These are phyloP conservation scores for Phaeosphaeriaceae sp. DNA, from an alignment of 2,329 filamentous ascomycete genomes.

Conservation along the genomic window DNA sequence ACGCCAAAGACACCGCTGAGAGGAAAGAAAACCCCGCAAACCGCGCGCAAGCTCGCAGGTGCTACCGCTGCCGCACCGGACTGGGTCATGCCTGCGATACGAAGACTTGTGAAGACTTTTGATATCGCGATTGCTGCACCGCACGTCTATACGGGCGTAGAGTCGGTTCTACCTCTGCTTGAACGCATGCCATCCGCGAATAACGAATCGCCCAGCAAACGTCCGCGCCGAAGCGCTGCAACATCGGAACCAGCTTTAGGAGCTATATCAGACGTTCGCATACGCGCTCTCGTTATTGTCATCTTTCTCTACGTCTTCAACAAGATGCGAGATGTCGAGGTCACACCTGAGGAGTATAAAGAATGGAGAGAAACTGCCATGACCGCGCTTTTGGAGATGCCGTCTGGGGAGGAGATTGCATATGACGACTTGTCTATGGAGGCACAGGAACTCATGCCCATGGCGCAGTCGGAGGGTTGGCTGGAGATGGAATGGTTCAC, in stretches of 20 bases:
- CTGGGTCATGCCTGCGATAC: slow-evolving; percentile 75
- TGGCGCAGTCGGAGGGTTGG: slow-evolving; percentile 48
- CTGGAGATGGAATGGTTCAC: slow-evolving; percentile 64
- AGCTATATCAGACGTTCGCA: slow-evolving; percentile 25
- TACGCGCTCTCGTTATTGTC: slow-evolving; percentile 62
- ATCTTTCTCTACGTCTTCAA: slow-evolving; percentile 67
- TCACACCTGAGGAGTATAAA: slow-evolving; percentile 39
- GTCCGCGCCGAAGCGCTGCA: slow-evolving; percentile 53
- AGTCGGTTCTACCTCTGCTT: slow-evolving; percentile 56
- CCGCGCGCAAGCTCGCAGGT: slow-evolving; percentile 18
- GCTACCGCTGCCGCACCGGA: slow-evolving; percentile 31
- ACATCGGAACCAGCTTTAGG: slow-evolving; percentile 5
- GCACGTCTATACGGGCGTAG: slow-evolving; percentile 77
- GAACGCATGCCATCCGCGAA: slow-evolving; percentile 36
- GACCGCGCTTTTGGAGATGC: slow-evolving; percentile 57
- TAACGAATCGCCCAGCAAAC: slow-evolving; percentile 52
- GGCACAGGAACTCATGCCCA: slow-evolving; percentile 40
- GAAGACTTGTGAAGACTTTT: slow-evolving; percentile 69
- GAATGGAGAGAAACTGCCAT: slow-evolving; percentile 54
- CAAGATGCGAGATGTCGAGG: slow-evolving; percentile 46
- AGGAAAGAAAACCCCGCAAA: slow-evolving; percentile 30
- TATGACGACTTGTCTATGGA: slow-evolving; percentile 52
- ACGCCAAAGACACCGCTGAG: slow-evolving; percentile 36
- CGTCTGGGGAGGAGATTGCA: slow-evolving; percentile 56
- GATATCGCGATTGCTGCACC: slow-evolving; percentile 69